Conservation (phyloP, 2,329 filamentous ascomycete species). For the Fusarium compactum region DNA sequence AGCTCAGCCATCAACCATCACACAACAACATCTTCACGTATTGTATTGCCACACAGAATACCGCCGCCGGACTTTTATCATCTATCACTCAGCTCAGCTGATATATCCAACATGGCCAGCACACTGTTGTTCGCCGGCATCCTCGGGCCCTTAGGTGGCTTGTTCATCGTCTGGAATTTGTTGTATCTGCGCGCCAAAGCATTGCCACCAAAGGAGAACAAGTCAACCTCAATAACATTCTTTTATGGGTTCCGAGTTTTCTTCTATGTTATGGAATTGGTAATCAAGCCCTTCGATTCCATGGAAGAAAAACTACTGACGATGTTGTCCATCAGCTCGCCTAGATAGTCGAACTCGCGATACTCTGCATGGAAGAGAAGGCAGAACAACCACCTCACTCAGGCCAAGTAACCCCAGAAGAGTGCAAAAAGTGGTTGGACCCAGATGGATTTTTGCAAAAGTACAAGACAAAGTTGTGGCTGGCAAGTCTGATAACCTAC, state of each 20-base stretch:
- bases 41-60: background rate
- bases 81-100: background rate
- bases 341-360: constrained; percentile 62
- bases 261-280: constrained; percentile 52
- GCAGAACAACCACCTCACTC: constrained; percentile 53
- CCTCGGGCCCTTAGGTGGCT: background rate
- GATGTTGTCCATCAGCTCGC: constrained; percentile 53
- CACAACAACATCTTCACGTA: background rate
- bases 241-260: constrained; percentile 51
- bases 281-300: constrained; percentile 53
- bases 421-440: constrained; percentile 49
- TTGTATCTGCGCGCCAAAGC: background rate
- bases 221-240: background rate
- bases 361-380: constrained; percentile 58
- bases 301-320: constrained; percentile 52
- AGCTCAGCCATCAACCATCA: background rate
- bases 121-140: background rate
- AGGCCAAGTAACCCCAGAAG: constrained; percentile 34
- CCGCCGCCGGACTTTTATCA: background rate
- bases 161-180: background rate
- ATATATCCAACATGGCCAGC: background rate
- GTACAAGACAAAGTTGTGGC: constrained; percentile 53
- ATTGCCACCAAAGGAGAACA: background rate
- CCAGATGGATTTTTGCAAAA: background rate
- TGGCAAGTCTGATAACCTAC: constrained; percentile 66